Base-by-base conservation (phyloP, 2,329 filamentous ascomycete genomes). In the Cordyceps cateniannulata region DNA sequence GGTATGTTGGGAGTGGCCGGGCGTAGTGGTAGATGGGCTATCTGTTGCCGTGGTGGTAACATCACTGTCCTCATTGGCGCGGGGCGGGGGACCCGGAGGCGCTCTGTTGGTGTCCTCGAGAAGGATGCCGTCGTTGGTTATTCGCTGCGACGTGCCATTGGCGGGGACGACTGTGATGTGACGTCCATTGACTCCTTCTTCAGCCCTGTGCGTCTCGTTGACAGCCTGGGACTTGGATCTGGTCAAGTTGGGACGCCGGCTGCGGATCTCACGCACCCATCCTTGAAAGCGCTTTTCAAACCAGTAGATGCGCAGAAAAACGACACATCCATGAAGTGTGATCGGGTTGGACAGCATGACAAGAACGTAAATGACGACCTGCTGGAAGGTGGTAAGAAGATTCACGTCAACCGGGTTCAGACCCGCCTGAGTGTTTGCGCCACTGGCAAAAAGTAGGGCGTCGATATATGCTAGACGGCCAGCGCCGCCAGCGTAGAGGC, bases 281-380 rank as follows among this genome's bases (percentile, higher is more conserved):
- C 90, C 82, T 70, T 96, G 89, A 71, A 99, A 98, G 8, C 93
- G 85, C 74, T 96, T 96, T 75, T 99, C 93, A 71, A 99, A 99
- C 93, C 93, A 99, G 75, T 96, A 97, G 1, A 99, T 79, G 27
- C 95, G 89, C 16, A 98, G 81, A 67, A 96, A 93, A 8, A 99
- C 95, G 49, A 99, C 91, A 49, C 85, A 89, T 2, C 89, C 85
- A 69, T 96, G 86, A 67, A 96, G 87, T 51, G 89, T 87, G 63
- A 96, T 95, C 0, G 92, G 92, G 55, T 91, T 96, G 27, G 88
- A 86, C 14, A 91, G 67, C 79, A 91, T 87, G 4, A 88, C 79
- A 45, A 90, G 79, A 7, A 92, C 68, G 67, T 88, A 92, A 27
- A 96, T 76, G 55, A 89, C 80, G 47, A 90, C 72, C 75, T 95